phyloP scores from a whole-genome alignment of 768 basidiomycete species.

The Leccinum fibrillosum region DNA sequence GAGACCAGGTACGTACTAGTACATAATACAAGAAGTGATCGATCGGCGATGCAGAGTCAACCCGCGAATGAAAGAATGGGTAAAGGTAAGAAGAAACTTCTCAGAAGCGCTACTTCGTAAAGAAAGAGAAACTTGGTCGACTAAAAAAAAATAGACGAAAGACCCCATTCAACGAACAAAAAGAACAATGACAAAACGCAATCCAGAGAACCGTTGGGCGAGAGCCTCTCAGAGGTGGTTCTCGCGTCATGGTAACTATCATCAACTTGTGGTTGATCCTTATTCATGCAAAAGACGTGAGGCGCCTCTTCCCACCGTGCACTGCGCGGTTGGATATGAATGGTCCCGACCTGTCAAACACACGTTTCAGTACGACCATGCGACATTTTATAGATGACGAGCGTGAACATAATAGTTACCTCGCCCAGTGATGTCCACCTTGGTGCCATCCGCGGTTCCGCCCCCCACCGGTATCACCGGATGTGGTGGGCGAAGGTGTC shows the following conservation, averaged over 20 bases:
- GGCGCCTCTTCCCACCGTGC: conserved; percentile 8
- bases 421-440: not conserved
- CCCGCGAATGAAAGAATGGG: not conserved
- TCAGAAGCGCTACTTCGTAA: not conserved
- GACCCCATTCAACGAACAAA: not conserved
- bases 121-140: not conserved
- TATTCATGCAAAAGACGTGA: not conserved
- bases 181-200: not conserved
- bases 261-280: not conserved
- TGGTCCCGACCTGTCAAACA: conserved; percentile 1
- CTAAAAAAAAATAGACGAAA: not conserved
- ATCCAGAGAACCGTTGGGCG: not conserved
- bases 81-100: not conserved
- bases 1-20: not conserved
- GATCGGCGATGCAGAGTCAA: not conserved
- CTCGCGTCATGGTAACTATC: not conserved
- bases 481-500: not conserved
- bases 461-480: not conserved
- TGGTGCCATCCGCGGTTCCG: not conserved
- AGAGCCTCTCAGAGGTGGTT: not conserved
- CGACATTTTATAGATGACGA: not conserved
- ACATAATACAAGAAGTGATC: not conserved
- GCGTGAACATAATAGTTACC: not conserved
- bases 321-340: not conserved
- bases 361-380: not conserved